Percentiles rank a stretch among this genome's conserved stretches.
These are phyloP conservation scores for Lophium mytilinum DNA, from an alignment of 495 filamentous ascomycete genomes.

Conservation along the genomic window DNA sequence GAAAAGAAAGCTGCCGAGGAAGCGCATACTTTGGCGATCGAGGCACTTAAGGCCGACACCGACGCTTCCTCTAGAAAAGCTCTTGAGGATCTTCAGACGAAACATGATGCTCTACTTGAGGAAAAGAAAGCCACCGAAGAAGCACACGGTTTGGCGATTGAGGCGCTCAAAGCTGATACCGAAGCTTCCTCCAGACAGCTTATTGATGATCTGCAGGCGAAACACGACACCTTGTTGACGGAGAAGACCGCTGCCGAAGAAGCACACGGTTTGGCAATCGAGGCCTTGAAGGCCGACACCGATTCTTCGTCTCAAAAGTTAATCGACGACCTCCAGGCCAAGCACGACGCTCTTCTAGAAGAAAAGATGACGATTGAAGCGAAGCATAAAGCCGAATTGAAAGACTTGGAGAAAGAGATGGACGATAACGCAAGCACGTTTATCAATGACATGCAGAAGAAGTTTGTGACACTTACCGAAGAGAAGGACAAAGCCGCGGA, in stretches of 20 bases:
- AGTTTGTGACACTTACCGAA: constrained; percentile 2
- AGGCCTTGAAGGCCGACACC: constrained; percentile 14
- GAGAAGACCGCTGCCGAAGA: constrained; percentile 22
- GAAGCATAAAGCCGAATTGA: background rate
- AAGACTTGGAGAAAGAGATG: constrained; percentile 7
- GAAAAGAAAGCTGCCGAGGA: constrained; percentile 3
- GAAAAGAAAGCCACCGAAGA: background rate
- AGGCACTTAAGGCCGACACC: background rate
- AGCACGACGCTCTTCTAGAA: constrained; percentile 12
- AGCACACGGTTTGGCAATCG: constrained; percentile 14
- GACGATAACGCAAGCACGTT: constrained; percentile 10
- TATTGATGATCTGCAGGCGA: constrained; percentile 17
- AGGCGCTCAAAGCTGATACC: background rate
- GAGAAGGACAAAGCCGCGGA: constrained; percentile 6
- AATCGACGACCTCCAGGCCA: constrained; percentile 15
- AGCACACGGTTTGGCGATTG: background rate
- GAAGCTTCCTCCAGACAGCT: background rate
- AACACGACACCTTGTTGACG: constrained; percentile 10
- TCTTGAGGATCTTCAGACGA: background rate
- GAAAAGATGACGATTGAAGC: constrained; percentile 8
- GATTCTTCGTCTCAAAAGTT: constrained; percentile 12
- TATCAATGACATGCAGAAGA: constrained; percentile 12
- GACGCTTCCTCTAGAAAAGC: background rate
- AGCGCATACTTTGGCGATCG: background rate
- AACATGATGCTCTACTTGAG: constrained; percentile 2